Evolutionary conservation across 164 flowering plant species (phyloP), one percentile per base, ranked within the genome.

Genomic region (Paratinospora sagittata): DNA sequence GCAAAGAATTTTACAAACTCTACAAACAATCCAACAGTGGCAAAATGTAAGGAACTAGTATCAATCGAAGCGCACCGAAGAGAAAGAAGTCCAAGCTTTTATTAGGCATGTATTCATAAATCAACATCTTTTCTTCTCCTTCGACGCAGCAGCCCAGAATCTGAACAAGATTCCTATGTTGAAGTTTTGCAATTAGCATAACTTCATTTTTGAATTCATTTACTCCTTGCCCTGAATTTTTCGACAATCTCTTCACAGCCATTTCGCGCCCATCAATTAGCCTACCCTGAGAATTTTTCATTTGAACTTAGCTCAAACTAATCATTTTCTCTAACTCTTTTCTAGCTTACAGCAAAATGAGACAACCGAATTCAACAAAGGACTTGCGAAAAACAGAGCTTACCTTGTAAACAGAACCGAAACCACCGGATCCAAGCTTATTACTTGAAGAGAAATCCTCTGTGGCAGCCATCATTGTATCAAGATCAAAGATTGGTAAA

Each of bases 191-290:
- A 39, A 75, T 55, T 27, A 78, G 23, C 11, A 63, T 1, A 26
- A 74, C 72, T 58, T 78, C 80, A 68, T 67, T 78, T 41, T 66
- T 70, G 30, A 82, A 82, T 49, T 83, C 84, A 16, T 67, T 30
- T 2, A 66, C 14, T 6, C 86, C 86, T 77, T 81, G 86, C 11
- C 75, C 67, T 23, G 84, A 84, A 21, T 21, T 69, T 16, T 58
- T 70, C 2, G 85, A 72, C 6, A 78, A 76, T 41, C 82, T 78
- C 61, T 85, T 85, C n/a, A 84, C 84, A 7, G 85, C 85, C 6
- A 84, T 79, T 24, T 79, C 79, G 45, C 72, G 76, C 0, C 83
- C 85, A 47, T 76, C 63, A 13, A 17, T 14, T 12, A 84, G 62
- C 2, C 5, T 41, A 0, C 84, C 86, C 84, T 84, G 70, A 78